These are phyloP conservation scores for Fistulinella prunicolor DNA, from an alignment of 768 basidiomycete genomes.

Conservation along the genomic window DNA sequence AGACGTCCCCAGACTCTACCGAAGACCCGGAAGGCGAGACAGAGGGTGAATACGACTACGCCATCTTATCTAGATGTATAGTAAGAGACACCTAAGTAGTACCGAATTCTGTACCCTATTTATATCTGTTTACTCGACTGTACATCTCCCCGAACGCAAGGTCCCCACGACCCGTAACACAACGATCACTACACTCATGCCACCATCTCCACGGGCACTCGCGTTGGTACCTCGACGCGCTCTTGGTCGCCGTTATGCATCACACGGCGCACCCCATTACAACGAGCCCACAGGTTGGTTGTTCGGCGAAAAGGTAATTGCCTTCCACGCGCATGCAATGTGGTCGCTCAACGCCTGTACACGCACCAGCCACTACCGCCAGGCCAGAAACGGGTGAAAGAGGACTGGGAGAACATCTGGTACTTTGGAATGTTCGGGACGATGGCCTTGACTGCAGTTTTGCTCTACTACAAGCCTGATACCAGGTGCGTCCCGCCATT, in stretches of 20 bases:
- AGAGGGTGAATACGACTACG: conserved; percentile 38
- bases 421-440: conserved; percentile 89
- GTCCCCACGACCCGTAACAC: neutral
- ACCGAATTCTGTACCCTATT: conserved; percentile 11
- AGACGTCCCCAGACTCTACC: conserved; percentile 46
- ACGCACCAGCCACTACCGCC: conserved; percentile 61
- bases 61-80: conserved; percentile 35
- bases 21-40: conserved; percentile 25
- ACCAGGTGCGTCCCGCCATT: conserved; percentile 60
- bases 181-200: conserved; percentile 33
- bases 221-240: conserved; percentile 18
- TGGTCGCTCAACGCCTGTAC: conserved; percentile 1
- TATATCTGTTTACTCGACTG: conserved; percentile 20
- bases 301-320: conserved; percentile 81
- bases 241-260: conserved; percentile 52
- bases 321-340: neutral
- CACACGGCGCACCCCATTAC: conserved; percentile 77
- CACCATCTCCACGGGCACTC: conserved; percentile 45
- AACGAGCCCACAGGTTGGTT: conserved; percentile 87
- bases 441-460: conserved; percentile 70
- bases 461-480: conserved; percentile 91
- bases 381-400: conserved; percentile 82
- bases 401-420: conserved; percentile 91
- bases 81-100: neutral
- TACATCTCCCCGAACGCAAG: conserved; percentile 3